Evolutionary conservation across 2,329 filamentous ascomycete genomes (phyloP).

Genomic region (Macrophomina tecta): DNA sequence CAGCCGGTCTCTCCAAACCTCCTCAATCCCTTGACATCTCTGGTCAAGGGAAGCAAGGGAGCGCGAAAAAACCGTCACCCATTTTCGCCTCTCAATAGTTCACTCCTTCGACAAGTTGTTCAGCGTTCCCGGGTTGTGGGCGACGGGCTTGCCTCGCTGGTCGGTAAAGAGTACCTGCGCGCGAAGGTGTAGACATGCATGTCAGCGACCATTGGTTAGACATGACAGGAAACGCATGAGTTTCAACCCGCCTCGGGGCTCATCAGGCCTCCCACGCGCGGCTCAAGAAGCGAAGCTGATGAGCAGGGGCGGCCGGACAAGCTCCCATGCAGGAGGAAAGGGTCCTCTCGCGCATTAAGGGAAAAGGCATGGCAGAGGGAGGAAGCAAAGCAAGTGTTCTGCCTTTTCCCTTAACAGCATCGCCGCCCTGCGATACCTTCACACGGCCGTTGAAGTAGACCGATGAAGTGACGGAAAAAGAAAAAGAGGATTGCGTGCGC

Average conservation of each 20-base stretch:
- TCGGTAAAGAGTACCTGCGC: slow-evolving; percentile 47
- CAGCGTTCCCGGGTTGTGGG: slow-evolving; percentile 48
- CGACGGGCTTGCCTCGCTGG: slow-evolving; percentile 48
- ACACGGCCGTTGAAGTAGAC: background rate
- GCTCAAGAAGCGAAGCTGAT: background rate
- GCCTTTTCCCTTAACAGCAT: background rate
- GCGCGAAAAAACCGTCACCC: background rate
- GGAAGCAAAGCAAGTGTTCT: too few species aligned
- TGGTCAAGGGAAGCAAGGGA: background rate
- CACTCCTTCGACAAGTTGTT: slow-evolving; percentile 25
- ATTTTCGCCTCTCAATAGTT: background rate
- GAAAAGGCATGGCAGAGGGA: too few species aligned
- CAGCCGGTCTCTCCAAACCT: background rate
- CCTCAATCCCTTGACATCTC: too few species aligned
- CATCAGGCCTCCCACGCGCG: background rate
- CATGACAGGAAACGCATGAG: background rate
- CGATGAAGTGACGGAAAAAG: background rate
- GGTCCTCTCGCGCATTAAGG: too few species aligned
- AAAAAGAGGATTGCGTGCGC: background rate
- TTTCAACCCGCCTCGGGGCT: background rate
- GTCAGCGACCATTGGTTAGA: background rate
- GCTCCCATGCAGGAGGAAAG: background rate
- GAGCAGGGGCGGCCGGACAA: background rate
- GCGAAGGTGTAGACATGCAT: background rate
- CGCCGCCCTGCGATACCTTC: background rate